Base-by-base conservation (phyloP, 768 basidiomycete species). In the Tulasnella sp. region DNA sequence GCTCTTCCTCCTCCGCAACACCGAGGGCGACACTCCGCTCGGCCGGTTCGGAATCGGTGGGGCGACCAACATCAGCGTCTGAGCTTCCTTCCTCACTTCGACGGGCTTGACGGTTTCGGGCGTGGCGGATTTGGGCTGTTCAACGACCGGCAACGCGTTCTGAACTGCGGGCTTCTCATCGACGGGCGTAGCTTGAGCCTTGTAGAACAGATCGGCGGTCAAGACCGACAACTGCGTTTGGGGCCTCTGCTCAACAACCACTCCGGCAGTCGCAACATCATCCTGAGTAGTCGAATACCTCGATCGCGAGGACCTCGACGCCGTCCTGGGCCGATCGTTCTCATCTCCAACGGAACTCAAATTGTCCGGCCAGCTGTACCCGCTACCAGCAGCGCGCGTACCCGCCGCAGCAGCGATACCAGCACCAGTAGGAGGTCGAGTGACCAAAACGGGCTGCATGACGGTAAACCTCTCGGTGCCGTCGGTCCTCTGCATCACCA, bases 131-230 rank as follows among this genome's bases (percentile, higher is more conserved):
- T 58, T 58, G 24, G 24, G 24, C 56, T n/a, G 56, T n/a, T 44
- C 44, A 18, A 18, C 44, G 44, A 18, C 16, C 10, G 42, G 42
- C 8, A 42, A 42, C 42, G 42, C 42, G 42, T 42, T 42, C 16
- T 44, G 44, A 18, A 16, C 44, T 1, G 56, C n/a, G 0, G 8
- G 9, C 56, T 73, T 36, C 34, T 73, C 72, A 8, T 31, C 72
- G 18, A 38, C 16, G 9, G 72, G 72, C 34, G 36, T 42, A 36
- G 72, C 40, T 76, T 52, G 75, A 12, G 75, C 16, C 21, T 52
- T 42, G 52, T 76, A 76, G 52, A 76, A 76, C 8, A 76, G 44
- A 10, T 76, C 75, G 21, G 42, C 31, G 16, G 75, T 76, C 44
- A 56, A 10, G 31, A 76, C 75, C 44, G 75, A 39, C 52, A 39